Percentiles rank a stretch among this genome's conserved stretches.
Conservation (phyloP, 2,329 filamentous ascomycete genomes). For the Periconia sp. region DNA sequence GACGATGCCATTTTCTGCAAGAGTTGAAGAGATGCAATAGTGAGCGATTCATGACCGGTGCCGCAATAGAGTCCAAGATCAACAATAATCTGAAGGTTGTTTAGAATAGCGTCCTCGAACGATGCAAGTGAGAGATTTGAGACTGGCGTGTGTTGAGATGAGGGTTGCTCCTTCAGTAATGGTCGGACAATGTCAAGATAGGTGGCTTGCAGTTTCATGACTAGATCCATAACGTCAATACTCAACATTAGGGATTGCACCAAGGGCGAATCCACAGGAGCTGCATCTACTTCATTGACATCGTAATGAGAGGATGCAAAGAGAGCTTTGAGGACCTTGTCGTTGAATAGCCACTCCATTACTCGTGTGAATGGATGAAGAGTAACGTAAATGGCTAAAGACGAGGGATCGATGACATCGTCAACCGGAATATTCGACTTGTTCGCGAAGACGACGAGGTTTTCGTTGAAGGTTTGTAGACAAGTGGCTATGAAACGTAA, state of each 20-base stretch:
- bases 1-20: slow-evolving; percentile 88
- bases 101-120: slow-evolving; percentile 89
- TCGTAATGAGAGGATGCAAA: slow-evolving; percentile 83
- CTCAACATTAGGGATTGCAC: slow-evolving; percentile 78
- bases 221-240: slow-evolving; percentile 82
- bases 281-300: slow-evolving; percentile 71
- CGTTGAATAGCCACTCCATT: slow-evolving; percentile 98
- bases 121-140: slow-evolving; percentile 80
- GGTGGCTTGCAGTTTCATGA: slow-evolving; percentile 87
- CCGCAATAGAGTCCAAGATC: slow-evolving; percentile 87
- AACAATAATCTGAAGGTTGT: slow-evolving; percentile 77
- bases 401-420: slow-evolving; percentile 73
- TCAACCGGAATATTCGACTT: slow-evolving; percentile 79
- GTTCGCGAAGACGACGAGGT: slow-evolving; percentile 85
- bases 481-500: slow-evolving; percentile 83
- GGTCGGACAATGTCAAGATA: slow-evolving; percentile 89
- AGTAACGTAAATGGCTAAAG: slow-evolving; percentile 78
- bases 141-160: slow-evolving; percentile 65
- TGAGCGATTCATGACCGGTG: slow-evolving; percentile 79
- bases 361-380: slow-evolving; percentile 92
- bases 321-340: slow-evolving; percentile 79
- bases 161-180: slow-evolving; percentile 70
- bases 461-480: slow-evolving; percentile 89
- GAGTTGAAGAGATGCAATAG: slow-evolving; percentile 79
- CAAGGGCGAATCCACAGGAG: slow-evolving; percentile 78